These are phyloP conservation scores for Graphiopsis chlorocephala DNA, from an alignment of 2,329 filamentous ascomycete species.

Conservation along the genomic window DNA sequence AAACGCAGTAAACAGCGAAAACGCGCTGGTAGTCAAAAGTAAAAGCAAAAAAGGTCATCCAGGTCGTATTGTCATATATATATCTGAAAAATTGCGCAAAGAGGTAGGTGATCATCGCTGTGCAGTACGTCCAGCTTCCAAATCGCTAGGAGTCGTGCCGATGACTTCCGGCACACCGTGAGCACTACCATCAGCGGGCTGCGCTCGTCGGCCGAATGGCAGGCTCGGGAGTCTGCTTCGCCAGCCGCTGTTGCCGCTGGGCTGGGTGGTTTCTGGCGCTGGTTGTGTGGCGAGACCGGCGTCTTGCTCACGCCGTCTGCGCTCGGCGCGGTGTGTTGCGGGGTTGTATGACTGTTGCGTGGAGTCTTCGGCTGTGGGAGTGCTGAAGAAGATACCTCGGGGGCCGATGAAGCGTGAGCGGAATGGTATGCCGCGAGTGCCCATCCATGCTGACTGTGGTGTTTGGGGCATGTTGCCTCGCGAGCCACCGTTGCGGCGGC, in stretches of 20 bases:
- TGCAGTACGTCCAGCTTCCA: conserved; percentile 28
- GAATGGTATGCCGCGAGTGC: conserved; percentile 25
- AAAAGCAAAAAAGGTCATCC: background rate
- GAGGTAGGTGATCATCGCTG: conserved; percentile 1
- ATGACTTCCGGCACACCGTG: conserved; percentile 24
- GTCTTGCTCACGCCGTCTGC: conserved; percentile 14
- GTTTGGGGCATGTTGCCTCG: conserved; percentile 22
- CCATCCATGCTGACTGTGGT: conserved; percentile 31
- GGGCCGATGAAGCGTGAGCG: conserved; percentile 28
- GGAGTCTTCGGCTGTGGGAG: conserved; percentile 13
- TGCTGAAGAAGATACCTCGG: conserved; percentile 27
- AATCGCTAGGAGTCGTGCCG: conserved; percentile 24
- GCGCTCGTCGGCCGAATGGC: conserved; percentile 28
- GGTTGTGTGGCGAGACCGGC: conserved; percentile 5
- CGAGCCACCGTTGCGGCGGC: conserved; percentile 12
- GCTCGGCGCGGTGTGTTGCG: conserved; percentile 15
- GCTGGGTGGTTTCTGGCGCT: conserved; percentile 1
- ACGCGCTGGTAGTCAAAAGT: background rate
- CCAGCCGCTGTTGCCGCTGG: conserved; percentile 19
- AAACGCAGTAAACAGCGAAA: background rate
- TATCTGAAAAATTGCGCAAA: background rate
- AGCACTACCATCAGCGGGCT: background rate
- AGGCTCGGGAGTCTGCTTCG: conserved; percentile 23
- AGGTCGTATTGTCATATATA: conserved; percentile 1
- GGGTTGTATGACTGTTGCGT: conserved; percentile 7